Evolutionary conservation across 2,329 filamentous ascomycete genomes (phyloP).

Genomic region (Chaetomiaceae sp.): DNA sequence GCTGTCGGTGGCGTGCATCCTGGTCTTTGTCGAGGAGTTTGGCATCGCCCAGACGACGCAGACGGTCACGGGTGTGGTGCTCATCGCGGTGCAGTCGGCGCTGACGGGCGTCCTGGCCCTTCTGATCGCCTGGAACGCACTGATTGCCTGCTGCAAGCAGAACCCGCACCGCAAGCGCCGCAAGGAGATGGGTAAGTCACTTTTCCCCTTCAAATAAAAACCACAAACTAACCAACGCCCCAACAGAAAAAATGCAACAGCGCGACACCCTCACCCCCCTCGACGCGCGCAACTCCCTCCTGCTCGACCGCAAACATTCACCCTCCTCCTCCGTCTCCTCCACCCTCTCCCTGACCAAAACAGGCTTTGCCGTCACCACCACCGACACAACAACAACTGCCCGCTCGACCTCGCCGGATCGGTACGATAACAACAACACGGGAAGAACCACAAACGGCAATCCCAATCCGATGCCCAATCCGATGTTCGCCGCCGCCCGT

Average conservation of each 20-base stretch:
- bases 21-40: slow-evolving; percentile 91
- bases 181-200: slow-evolving; percentile 78
- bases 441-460: neutral
- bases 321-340: slow-evolving; percentile 32
- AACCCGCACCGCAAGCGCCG: slow-evolving; percentile 86
- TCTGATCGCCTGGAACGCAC: slow-evolving; percentile 81
- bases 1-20: slow-evolving; percentile 79
- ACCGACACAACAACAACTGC: slow-evolving; percentile 25
- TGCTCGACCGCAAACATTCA: slow-evolving; percentile 57
- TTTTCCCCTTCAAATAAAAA: too few relatives aligned
- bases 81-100: slow-evolving; percentile 85
- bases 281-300: slow-evolving; percentile 79
- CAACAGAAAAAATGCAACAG: slow-evolving; percentile 67
- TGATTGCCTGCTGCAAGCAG: slow-evolving; percentile 75
- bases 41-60: slow-evolving; percentile 87
- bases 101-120: slow-evolving; percentile 80
- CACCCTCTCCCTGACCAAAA: slow-evolving; percentile 41
- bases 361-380: slow-evolving; percentile 26
- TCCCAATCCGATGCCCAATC: too few relatives aligned
- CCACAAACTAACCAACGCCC: neutral
- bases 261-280: slow-evolving; percentile 80
- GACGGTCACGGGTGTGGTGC: slow-evolving; percentile 85
- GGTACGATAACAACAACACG: slow-evolving; percentile 3
- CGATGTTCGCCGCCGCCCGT: slow-evolving; percentile 9
- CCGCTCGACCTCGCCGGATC: slow-evolving; percentile 6